Base-by-base conservation (phyloP, 768 basidiomycete genomes). In the Leccinum sublutescens region DNA sequence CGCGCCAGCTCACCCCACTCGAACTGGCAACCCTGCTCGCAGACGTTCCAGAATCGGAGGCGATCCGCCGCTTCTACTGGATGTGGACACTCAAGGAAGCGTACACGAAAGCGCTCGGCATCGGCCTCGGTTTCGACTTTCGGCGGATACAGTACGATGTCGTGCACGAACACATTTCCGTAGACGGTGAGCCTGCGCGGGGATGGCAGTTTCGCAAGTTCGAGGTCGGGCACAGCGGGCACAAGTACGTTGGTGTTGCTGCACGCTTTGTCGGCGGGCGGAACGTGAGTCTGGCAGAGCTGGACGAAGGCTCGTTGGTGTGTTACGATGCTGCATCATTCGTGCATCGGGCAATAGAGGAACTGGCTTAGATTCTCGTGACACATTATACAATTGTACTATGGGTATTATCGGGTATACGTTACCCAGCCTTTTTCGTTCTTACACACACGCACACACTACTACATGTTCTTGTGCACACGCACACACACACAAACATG, bases 1-100 rank as follows among this genome's bases (percentile, higher is more conserved):
- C 56, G 14, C 19, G 19, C 34, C 61, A 82, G 82, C 72, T 82
- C 40, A 81, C 81, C 7, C 56, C 68, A 2, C 60, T 65, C 19
- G 81, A 83, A 61, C 71, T 64, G 55, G 57, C 52, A 5, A 45
- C 67, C 5, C 61, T 80, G 48, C 66, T 75, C 14, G 70, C 76
- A 17, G 75, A 78, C 10, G 66, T 80, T 7, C 71, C 82, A 27
- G 71, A 80, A 58, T 68, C 74, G 8, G 84, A 87, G 60, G 81
- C 79, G 3, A 73, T 89, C n/a, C 76, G 77, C 48, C 75, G 77
- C 15, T 89, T 94, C 71, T 91, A 88, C 67, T 87, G 87, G 80
- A 83, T 92, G 62, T 95, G 93, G 93, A 93, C 93, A 7, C 74
- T 91, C 69, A 95, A 95, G 74, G 93, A 95, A 71, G 92, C 93